Percentiles rank a stretch among this genome's conserved stretches.
These are phyloP conservation scores for Zymoseptoria crescenta DNA, from an alignment of 2,329 filamentous ascomycete genomes.

Conservation along the genomic window DNA sequence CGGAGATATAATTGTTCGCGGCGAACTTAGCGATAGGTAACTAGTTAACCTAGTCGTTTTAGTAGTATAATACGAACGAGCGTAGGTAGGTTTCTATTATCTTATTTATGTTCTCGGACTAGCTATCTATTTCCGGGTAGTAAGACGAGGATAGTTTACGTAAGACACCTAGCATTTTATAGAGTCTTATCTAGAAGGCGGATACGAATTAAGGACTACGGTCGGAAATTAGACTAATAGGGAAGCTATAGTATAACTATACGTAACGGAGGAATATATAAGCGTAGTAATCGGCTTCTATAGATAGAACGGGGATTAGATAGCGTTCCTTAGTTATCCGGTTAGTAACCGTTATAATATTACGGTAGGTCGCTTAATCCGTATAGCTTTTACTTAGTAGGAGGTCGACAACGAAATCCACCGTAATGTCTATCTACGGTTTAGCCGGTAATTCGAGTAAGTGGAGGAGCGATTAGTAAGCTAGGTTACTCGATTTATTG, in stretches of 20 bases:
- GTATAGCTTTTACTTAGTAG: background rate
- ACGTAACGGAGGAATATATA: background rate
- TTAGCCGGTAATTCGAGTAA: background rate
- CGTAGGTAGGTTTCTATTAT: background rate
- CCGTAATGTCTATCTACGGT: background rate
- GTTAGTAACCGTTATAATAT: constrained; percentile 1
- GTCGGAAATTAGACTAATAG: background rate
- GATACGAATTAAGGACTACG: background rate
- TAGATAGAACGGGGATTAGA: background rate
- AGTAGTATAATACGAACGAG: background rate
- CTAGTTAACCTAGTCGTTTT: constrained; percentile 2
- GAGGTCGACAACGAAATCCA: background rate
- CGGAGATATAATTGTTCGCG: too few relatives aligned
- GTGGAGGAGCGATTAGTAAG: background rate
- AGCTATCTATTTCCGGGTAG: background rate
- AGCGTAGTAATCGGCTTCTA: background rate
- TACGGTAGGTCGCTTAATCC: background rate
- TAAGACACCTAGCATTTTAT: background rate
- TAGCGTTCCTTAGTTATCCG: constrained; percentile 1
- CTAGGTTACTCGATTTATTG: background rate
- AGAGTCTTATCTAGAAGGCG: background rate
- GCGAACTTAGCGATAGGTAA: background rate
- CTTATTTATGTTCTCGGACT: background rate
- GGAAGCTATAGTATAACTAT: background rate
- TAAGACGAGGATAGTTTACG: background rate